A percentile compares a stretch with the other conserved stretches of the same genome.
Conservation (phyloP, 2,329 filamentous ascomycete genomes). For the Zarea fungicola region DNA sequence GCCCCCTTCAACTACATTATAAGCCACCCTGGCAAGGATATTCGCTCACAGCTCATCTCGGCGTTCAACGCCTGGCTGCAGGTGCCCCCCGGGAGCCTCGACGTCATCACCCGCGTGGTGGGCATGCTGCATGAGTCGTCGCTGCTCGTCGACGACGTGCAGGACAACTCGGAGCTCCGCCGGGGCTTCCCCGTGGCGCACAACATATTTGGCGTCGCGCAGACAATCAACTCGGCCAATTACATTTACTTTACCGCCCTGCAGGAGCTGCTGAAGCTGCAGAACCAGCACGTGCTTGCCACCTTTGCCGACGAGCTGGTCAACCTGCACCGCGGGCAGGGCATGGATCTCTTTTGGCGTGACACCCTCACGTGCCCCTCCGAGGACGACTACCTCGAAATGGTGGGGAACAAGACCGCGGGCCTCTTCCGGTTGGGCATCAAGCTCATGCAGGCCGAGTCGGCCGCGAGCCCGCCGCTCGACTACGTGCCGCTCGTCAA, state of each 20-base stretch:
- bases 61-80: conserved; percentile 78
- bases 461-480: conserved; percentile 31
- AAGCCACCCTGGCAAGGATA: conserved; percentile 77
- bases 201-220: conserved; percentile 76
- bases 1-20: conserved; percentile 79
- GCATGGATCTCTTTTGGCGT: conserved; percentile 88
- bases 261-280: conserved; percentile 66
- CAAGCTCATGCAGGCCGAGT: conserved; percentile 82
- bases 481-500: conserved; percentile 84
- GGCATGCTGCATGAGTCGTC: conserved; percentile 84
- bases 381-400: conserved; percentile 88
- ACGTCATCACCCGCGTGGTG: conserved; percentile 72
- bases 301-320: conserved; percentile 79
- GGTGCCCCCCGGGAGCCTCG: conserved; percentile 64
- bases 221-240: conserved; percentile 88
- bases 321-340: conserved; percentile 80
- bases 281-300: conserved; percentile 59
- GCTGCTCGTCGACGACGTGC: conserved; percentile 80
- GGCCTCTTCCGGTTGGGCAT: conserved; percentile 80
- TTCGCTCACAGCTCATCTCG: conserved; percentile 71
- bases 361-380: conserved; percentile 78
- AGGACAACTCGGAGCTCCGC: conserved; percentile 72
- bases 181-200: conserved; percentile 79
- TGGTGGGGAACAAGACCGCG: conserved; percentile 88
- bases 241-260: conserved; percentile 82